Evolutionary conservation across 371 early-diverging fungal genomes (phyloP).

Genomic region (Fennellomyces sp.): DNA sequence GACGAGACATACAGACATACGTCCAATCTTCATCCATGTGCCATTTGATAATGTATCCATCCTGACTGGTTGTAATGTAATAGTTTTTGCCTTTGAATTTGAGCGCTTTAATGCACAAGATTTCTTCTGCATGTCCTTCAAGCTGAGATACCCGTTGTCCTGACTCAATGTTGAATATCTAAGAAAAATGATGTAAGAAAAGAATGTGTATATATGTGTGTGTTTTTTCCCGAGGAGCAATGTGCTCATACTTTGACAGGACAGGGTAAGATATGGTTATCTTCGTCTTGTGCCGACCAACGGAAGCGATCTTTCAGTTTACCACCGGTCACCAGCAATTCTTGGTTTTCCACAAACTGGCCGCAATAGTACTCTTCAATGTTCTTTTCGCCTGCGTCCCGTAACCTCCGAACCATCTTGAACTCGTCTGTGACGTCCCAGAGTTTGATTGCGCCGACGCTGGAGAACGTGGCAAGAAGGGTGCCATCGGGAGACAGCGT

Average conservation of each 20-base stretch:
- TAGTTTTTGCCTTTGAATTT: conserved; percentile 80
- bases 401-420: conserved; percentile 64
- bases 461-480: conserved; percentile 84
- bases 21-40: conserved; percentile 77
- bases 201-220: not conserved
- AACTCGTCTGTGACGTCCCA: conserved; percentile 82
- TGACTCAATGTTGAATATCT: conserved; percentile 76
- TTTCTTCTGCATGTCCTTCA: conserved; percentile 87
- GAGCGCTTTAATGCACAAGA: conserved; percentile 78
- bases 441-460: conserved; percentile 74
- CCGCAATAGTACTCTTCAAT: conserved; percentile 93
- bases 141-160: conserved; percentile 72
- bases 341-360: conserved; percentile 56
- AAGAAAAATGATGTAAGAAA: not conserved
- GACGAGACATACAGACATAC: conserved; percentile 34
- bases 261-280: conserved; percentile 90
- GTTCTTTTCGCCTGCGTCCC: conserved; percentile 75
- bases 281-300: conserved; percentile 88
- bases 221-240: too few relatives aligned
- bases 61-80: conserved; percentile 87
- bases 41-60: conserved; percentile 91
- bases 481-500: conserved; percentile 80
- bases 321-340: conserved; percentile 35
- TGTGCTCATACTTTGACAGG: conserved; percentile 68
- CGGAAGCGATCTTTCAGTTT: conserved; percentile 80